A percentile compares a stretch with the other conserved stretches of the same genome.
Conservation (phyloP, 371 early-diverging fungal genomes). For the Mucor mucedo region DNA sequence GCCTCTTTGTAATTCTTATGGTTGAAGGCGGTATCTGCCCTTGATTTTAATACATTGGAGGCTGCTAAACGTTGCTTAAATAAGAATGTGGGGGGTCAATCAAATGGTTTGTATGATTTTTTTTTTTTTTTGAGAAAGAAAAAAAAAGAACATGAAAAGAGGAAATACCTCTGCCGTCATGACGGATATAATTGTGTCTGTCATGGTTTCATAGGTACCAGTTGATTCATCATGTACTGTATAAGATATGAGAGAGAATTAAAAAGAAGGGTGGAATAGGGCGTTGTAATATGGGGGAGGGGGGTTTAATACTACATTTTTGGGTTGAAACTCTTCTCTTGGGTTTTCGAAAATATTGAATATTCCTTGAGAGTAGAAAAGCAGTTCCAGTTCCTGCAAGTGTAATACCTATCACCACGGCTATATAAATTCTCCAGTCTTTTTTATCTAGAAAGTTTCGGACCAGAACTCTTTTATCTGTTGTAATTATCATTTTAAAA, state of each 20-base stretch:
- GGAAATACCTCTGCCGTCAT: conserved; percentile 52
- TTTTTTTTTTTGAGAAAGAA: too few relatives aligned
- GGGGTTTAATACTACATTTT: too few relatives aligned
- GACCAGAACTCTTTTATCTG: neutral
- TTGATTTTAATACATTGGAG: conserved; percentile 74
- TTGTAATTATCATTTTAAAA: neutral
- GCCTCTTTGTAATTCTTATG: conserved; percentile 84
- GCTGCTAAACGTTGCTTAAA: conserved; percentile 61
- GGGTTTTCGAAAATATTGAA: neutral
- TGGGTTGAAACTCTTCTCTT: neutral
- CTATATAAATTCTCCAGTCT: conserved; percentile 77
- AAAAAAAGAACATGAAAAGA: too few relatives aligned
- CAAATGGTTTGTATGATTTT: too few relatives aligned
- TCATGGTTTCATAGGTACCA: conserved; percentile 55
- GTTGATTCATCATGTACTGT: conserved; percentile 15
- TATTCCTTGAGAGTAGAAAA: conserved; percentile 58
- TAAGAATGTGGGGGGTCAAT: too few relatives aligned
- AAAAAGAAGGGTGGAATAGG: too few relatives aligned
- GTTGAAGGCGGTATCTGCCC: conserved; percentile 85
- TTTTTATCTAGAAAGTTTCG: conserved; percentile 66
- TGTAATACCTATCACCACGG: conserved; percentile 66
- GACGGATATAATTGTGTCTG: conserved; percentile 61
- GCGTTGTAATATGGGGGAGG: too few relatives aligned
- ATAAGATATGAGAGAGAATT: neutral
- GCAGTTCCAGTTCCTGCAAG: conserved; percentile 68